Conservation (phyloP, 1,284 basidiomycete species). For the Anthracocystis walkeri region DNA sequence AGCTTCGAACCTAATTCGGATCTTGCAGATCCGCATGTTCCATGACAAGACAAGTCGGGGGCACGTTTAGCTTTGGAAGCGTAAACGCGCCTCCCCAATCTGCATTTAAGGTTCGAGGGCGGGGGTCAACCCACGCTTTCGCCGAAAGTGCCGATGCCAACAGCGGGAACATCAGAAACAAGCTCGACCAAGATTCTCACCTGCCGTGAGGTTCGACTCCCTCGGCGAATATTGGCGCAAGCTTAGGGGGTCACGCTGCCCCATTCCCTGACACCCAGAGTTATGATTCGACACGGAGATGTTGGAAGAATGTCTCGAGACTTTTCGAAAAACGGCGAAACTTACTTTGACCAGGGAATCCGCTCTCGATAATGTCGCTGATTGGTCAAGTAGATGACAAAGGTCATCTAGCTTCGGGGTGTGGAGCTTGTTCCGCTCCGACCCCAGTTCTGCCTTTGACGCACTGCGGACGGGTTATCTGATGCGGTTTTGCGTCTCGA, state of each 20-base stretch:
- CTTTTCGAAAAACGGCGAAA: background rate
- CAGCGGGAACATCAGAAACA: background rate
- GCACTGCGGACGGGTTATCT: background rate
- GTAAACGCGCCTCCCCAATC: background rate
- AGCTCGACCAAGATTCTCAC: background rate
- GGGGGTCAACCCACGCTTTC: background rate
- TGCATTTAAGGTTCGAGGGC: background rate
- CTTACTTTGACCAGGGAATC: background rate
- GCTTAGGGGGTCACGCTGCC: background rate
- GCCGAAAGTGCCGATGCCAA: background rate
- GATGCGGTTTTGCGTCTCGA: background rate
- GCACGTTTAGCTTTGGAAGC: background rate
- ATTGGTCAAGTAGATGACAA: background rate
- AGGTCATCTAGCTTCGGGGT: background rate
- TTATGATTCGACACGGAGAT: background rate
- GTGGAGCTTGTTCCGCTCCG: background rate
- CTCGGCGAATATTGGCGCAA: background rate
- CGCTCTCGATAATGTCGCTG: no score
- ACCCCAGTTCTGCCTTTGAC: background rate
- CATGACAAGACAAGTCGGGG: background rate
- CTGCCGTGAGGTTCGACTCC: background rate
- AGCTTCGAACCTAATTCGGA: background rate
- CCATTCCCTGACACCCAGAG: background rate
- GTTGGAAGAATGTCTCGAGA: slow-evolving; percentile 21
- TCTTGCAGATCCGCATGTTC: background rate